A percentile compares a stretch with the other conserved stretches of the same genome.
Conservation (phyloP, 2,329 filamentous ascomycete species). For the Colletotrichum gloeosporioides region DNA sequence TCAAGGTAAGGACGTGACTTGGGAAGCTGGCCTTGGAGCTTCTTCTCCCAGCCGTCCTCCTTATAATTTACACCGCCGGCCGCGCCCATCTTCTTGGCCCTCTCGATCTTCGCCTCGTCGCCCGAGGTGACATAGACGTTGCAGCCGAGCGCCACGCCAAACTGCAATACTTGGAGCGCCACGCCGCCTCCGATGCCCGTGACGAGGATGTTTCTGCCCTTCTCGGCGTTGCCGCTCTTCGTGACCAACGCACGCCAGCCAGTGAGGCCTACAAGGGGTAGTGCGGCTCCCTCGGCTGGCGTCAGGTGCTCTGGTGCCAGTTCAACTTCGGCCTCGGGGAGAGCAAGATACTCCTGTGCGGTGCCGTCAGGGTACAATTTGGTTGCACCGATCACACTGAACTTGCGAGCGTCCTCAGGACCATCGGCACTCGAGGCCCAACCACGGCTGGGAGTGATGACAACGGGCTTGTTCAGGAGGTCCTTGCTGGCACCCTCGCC, state of each 20-base stretch:
- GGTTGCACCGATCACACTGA: conserved; percentile 74
- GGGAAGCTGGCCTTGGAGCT: conserved; percentile 68
- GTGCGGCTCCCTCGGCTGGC: conserved; percentile 77
- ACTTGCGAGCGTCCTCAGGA: conserved; percentile 68
- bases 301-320: conserved; percentile 75
- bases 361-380: conserved; percentile 71
- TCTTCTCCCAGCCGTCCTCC: conserved; percentile 80
- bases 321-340: conserved; percentile 77
- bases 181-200: conserved; percentile 95
- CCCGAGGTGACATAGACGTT: conserved; percentile 85
- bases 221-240: conserved; percentile 71
- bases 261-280: conserved; percentile 86
- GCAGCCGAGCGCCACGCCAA: conserved; percentile 76
- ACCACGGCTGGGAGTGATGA: conserved; percentile 78
- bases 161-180: conserved; percentile 80
- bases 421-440: conserved; percentile 77
- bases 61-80: conserved; percentile 84
- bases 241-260: conserved; percentile 85
- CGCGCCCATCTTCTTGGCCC: conserved; percentile 75
- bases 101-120: conserved; percentile 75
- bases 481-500: conserved; percentile 54
- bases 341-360: conserved; percentile 73
- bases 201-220: conserved; percentile 78
- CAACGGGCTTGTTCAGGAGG: conserved; percentile 69
- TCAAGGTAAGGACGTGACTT: conserved; percentile 74